These are phyloP conservation scores for Mycena olivaceomarginata DNA, from an alignment of 768 basidiomycete genomes.

Conservation along the genomic window DNA sequence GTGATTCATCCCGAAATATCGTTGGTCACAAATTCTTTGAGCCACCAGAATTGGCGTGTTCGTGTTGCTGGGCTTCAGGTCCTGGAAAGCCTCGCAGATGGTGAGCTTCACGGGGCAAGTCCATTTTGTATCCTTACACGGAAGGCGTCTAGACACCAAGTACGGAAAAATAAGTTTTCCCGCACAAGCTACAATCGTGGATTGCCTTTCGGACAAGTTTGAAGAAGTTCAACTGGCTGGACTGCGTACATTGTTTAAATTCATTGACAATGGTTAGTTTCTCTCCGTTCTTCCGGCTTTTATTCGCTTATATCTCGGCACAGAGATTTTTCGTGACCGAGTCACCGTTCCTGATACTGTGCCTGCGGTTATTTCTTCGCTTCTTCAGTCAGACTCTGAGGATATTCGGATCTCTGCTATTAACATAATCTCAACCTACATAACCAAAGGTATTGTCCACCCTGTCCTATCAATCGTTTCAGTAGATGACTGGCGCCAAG, in stretches of 20 bases:
- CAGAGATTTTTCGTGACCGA: neutral
- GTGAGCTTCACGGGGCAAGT: neutral
- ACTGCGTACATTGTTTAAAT: constrained; percentile 4
- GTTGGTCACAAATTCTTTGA: neutral
- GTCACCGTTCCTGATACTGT: neutral
- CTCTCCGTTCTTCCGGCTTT: no score
- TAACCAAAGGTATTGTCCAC: neutral
- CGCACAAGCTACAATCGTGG: neutral
- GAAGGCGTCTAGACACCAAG: neutral
- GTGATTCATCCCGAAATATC: neutral
- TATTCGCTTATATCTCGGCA: no score
- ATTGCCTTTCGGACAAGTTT: neutral
- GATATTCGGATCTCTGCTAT: neutral
- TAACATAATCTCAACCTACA: neutral
- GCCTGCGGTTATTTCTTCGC: neutral
- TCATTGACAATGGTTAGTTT: neutral
- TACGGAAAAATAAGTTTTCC: neutral
- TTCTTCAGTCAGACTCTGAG: neutral
- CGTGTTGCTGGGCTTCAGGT: constrained; percentile 6
- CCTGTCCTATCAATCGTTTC: neutral
- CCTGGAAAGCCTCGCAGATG: neutral
- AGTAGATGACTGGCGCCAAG: neutral
- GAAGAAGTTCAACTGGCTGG: neutral
- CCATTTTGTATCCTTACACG: neutral
- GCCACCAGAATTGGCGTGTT: constrained; percentile 1